Evolutionary conservation across 495 filamentous ascomycete genomes (phyloP), one percentile per base, ranked within the genome.

Genomic region (Hypoxylon fuscum): DNA sequence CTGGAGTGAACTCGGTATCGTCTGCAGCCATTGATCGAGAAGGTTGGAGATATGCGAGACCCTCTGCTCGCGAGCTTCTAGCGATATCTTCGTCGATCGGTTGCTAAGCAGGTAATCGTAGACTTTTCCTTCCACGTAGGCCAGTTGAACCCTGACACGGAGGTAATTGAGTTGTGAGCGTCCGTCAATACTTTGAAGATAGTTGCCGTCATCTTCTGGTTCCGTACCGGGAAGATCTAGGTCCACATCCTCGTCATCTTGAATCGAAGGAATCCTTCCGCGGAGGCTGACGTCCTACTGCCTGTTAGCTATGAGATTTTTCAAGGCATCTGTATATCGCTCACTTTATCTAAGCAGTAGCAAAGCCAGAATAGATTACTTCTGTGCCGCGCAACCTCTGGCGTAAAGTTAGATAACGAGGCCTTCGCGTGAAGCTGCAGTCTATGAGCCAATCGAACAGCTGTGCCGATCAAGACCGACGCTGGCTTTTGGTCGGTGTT

Each of bases 321-420:
- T 14, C 2, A 12, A 15, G 14, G 12, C 2, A 6, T 1, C 6
- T 12, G 8, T 12, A 25, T 17, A n/a, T 9, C 8, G 1, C 11
- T 51, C 20, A 69, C 66, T 46, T 74, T 74, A 22, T 74, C 72
- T 14, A 74, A 48, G 15, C 50, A 56, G 44, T 72, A 74, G 23
- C 67, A 64, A 40, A 74, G 55, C 72, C 72, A 74, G 45, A 74
- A 74, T 52, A 74, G 41, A 20, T 72, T 65, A 10, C 52, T 59
- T 18, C 72, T 66, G 15, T 72, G 68, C 5, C 66, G 53, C 6
- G 61, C 65, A 1, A 68, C 58, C 17, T 72, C 69, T 1, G 62
- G 42, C 4, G 72, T n/a, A 22, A 56, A 64, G 2, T 62, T 38
- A 1, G 51, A 61, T 31, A 55, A 29, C 25, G 54, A 32, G 17